These are phyloP conservation scores for Clitoria ternatea DNA, from an alignment of 306 rosid species.

Conservation along the genomic window DNA sequence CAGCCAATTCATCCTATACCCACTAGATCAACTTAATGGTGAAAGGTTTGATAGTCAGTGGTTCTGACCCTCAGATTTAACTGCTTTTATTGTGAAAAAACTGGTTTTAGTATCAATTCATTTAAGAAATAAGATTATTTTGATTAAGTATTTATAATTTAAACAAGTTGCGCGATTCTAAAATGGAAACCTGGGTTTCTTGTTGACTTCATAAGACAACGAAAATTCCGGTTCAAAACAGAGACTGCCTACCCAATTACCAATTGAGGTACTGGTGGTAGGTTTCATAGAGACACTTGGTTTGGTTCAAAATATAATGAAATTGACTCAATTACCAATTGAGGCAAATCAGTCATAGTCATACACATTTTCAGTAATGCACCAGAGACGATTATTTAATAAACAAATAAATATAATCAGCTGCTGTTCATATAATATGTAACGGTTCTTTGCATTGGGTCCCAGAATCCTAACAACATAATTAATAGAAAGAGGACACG, in stretches of 20 bases:
- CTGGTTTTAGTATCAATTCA: too few relatives aligned
- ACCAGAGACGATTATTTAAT: slow-evolving; percentile 2
- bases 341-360: too few relatives aligned
- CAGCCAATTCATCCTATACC: too few relatives aligned
- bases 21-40: too few relatives aligned
- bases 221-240: not conserved
- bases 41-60: too few relatives aligned
- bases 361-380: not conserved
- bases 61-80: too few relatives aligned
- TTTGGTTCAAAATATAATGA: not conserved
- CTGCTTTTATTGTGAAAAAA: too few relatives aligned
- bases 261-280: too few relatives aligned
- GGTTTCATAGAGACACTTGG: too few relatives aligned
- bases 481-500: not conserved
- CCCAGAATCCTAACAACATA: slow-evolving; percentile 21
- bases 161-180: too few relatives aligned
- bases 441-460: not conserved
- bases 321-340: not conserved
- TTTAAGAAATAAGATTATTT: too few relatives aligned
- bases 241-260: not conserved
- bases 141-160: too few relatives aligned
- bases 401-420: not conserved
- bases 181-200: not conserved
- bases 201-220: not conserved
- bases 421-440: slow-evolving; percentile 8